phyloP scores from a whole-genome alignment of 345 rosid genomes.

The Ceriops zippeliana region DNA sequence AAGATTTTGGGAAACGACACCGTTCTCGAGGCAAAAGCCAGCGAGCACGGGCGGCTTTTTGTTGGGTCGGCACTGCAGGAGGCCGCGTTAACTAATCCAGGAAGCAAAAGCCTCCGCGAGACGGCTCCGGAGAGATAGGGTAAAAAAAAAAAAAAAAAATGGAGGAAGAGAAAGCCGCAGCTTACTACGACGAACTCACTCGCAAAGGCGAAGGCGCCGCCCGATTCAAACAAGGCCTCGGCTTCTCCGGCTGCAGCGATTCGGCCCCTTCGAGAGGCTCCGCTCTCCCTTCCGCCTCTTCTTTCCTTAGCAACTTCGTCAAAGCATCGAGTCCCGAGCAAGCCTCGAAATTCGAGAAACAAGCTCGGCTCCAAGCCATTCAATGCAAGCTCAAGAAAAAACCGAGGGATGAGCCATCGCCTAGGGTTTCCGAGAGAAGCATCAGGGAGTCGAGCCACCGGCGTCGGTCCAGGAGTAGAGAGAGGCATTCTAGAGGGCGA shows the following conservation, averaged over 20 bases:
- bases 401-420: slow-evolving; percentile 2
- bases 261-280: slow-evolving; percentile 47
- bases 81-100: neutral
- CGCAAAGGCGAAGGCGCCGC: slow-evolving; percentile 96
- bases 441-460: slow-evolving; percentile 3
- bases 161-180: slow-evolving; percentile 25
- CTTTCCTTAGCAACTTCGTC: slow-evolving; percentile 70
- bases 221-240: slow-evolving; percentile 92
- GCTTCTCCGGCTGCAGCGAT: slow-evolving; percentile 50
- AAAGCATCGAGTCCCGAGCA: slow-evolving; percentile 60
- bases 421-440: slow-evolving; percentile 19
- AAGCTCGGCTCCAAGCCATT: slow-evolving; percentile 60
- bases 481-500: neutral
- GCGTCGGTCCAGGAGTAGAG: slow-evolving; percentile 23
- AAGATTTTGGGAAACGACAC: too few relatives aligned
- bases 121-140: too few relatives aligned
- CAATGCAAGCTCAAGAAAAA: slow-evolving; percentile 69
- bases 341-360: slow-evolving; percentile 43
- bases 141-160: neutral
- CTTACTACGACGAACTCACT: slow-evolving; percentile 55
- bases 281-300: slow-evolving; percentile 46
- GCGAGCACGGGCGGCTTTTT: neutral
- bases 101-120: neutral
- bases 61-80: neutral
- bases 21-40: too few relatives aligned